Evolutionary conservation across 139 green algal genomes (phyloP), one percentile per base, ranked within the genome.

Genomic region (Chlamydomonas schloesseri): DNA sequence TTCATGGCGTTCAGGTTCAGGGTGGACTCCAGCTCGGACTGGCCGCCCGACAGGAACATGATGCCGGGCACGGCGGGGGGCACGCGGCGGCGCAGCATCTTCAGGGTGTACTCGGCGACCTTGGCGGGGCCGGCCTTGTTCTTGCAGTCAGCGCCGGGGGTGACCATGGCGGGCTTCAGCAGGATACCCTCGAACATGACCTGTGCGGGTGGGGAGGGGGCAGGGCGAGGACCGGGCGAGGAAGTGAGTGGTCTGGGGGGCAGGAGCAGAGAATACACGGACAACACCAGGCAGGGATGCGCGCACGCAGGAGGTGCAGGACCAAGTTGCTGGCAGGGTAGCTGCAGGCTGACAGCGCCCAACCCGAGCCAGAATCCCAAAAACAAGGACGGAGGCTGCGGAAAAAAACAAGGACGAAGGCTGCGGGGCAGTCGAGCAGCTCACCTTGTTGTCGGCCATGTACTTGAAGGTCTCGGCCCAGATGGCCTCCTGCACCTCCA

Each of bases 1-100:
- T 99, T 99, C 98, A 99, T 99, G 91, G 97, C 98, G 93, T 99
- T 99, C 74, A 99, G 93, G 96, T 99, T 99, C 47, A 99, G 93
- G 72, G 98, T 99, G 36, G 98, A 95, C 97, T 99, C 98, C 69
- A 99, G 93, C 95, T 99, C 98, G 46, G 97, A 99, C 96, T 99
- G 98, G 89, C 98, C 98, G 78, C 98, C 98, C 31, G 96, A 99
- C 92, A 99, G 96, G 97, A 99, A 99, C 98, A 99, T 99, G 96
- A 99, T 99, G 91, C 98, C 97, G 75, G 98, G 98, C 17, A 99
- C 98, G 42, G 98, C 96, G 29, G 98, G 97, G 81, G 98, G 98
- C 90, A 99, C 98, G 75, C 98, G 96, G 91, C 97, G 96, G 86
- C 92, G 94, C 62, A 99, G 94, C 93, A 99, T 95, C 88, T 96